Evolutionary conservation across 139 green algal genomes (phyloP), one percentile per base, ranked within the genome.

Genomic region (Pseudopediastrum boryanum): DNA sequence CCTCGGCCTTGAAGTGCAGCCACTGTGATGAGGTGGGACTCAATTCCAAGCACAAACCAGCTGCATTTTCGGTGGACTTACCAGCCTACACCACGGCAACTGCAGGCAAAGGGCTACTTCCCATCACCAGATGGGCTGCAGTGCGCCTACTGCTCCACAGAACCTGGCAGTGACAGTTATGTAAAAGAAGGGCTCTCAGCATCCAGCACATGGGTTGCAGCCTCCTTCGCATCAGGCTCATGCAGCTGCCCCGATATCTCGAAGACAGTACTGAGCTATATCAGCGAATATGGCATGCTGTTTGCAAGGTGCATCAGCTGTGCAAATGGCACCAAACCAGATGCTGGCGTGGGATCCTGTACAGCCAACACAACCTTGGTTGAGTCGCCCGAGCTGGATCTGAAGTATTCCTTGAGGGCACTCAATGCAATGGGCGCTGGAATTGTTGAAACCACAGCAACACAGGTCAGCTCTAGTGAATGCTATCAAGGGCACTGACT

Each of bases 301-400:
- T 67, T 63, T 4, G 46, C 54, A 44, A 75, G 84, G 3, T 88
- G 84, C 77, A 44, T 88, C n/a, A 23, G 64, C 12, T 88, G 84
- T 43, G 75, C 75, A 2, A 31, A 41, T 42, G 79, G 79, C 75
- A 82, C 67, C 7, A 36, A 46, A 1, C n/a, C 75, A 35, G 83
- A 80, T 70, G 62, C 41, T 5, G 38, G 27, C 44, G 79, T 29
- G n/a, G 75, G 66, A 48, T 62, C 19, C 33, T 85, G 80, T 43
- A 44, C 46, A 42, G 62, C 72, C 13, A 36, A 63, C 31, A 64
- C 38, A 23, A 70, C 42, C 13, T 29, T 50, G 43, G 63, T 71
- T 25, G n/a, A 27, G 2, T 81, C 65, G 41, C 25, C 79, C 46
- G 50, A 16, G 2, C 63, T 10, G 12, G 79, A 85, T 29, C 35